Conservation (phyloP, 768 basidiomycete species). For the Kwoniella heveanensis region DNA sequence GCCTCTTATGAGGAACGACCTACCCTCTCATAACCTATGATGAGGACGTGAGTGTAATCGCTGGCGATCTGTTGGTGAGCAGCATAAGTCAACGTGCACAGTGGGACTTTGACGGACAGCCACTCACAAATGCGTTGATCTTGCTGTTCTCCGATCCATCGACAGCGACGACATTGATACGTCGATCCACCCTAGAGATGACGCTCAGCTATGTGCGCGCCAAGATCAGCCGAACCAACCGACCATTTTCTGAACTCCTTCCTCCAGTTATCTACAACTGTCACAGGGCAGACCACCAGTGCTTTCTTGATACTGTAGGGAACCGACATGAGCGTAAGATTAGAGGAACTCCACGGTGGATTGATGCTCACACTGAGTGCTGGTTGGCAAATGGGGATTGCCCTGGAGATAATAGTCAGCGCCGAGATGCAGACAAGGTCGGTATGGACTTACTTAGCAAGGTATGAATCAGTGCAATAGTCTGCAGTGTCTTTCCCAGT, state of each 20-base stretch:
- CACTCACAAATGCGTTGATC: conserved; percentile 65
- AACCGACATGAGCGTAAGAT: background rate
- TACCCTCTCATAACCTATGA: conserved; percentile 89
- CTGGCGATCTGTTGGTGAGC: conserved; percentile 26
- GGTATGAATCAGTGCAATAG: conserved; percentile 90
- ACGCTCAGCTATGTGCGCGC: background rate
- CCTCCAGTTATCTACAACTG: conserved; percentile 91
- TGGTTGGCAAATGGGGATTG: conserved; percentile 46
- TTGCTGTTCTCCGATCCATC: conserved; percentile 61
- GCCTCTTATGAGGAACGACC: conserved; percentile 18
- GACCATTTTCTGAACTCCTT: conserved; percentile 94
- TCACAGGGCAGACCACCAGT: conserved; percentile 91
- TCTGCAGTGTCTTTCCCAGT: conserved; percentile 89
- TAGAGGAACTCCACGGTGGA: background rate
- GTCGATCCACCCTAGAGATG: conserved; percentile 3
- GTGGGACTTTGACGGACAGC: background rate
- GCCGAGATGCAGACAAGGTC: background rate
- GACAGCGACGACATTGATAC: conserved; percentile 64
- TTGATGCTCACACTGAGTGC: conserved; percentile 26
- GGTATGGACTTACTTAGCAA: conserved; percentile 66
- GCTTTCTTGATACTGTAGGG: conserved; percentile 67
- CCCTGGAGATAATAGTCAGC: conserved; percentile 23
- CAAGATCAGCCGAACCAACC: no score
- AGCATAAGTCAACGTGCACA: background rate
- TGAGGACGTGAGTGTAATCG: conserved; percentile 66